A percentile compares a stretch with the other conserved stretches of the same genome.
Evolutionary conservation across 2,329 filamentous ascomycete species (phyloP).

Genomic region (Epichloe brachyelytri): DNA sequence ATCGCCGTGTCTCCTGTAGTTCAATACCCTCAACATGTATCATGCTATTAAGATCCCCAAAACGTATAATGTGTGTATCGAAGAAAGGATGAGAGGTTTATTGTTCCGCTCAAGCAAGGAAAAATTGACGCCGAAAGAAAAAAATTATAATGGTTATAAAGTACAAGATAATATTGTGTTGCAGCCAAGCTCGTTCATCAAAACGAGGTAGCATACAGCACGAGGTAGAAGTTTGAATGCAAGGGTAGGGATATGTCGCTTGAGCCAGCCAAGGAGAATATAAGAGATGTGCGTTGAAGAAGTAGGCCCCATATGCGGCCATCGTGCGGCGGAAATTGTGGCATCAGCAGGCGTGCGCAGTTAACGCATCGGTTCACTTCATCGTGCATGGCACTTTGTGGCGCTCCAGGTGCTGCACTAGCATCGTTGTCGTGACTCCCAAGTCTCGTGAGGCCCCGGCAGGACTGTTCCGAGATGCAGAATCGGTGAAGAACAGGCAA

Average conservation of each 20-base stretch:
- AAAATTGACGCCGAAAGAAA: no score
- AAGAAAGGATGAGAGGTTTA: no score
- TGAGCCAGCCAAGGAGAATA: conserved; percentile 12
- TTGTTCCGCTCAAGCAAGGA: no score
- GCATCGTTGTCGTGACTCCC: background rate
- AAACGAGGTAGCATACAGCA: background rate
- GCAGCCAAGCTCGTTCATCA: background rate
- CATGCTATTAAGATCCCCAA: background rate
- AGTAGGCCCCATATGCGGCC: conserved; percentile 9
- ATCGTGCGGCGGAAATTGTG: background rate
- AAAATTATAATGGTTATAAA: no score
- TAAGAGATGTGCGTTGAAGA: background rate
- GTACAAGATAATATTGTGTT: background rate
- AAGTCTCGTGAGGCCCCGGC: background rate
- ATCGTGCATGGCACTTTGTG: background rate
- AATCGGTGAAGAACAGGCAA: conserved; percentile 1
- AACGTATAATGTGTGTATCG: no score
- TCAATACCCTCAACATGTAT: background rate
- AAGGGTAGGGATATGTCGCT: conserved; percentile 3
- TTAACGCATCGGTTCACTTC: background rate
- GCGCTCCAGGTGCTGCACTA: background rate
- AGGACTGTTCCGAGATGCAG: background rate
- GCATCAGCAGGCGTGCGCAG: background rate
- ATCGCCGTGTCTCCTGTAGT: background rate
- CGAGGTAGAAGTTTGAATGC: no score